These are phyloP conservation scores for Fagus crenata DNA, from an alignment of 306 rosid species.

Conservation along the genomic window DNA sequence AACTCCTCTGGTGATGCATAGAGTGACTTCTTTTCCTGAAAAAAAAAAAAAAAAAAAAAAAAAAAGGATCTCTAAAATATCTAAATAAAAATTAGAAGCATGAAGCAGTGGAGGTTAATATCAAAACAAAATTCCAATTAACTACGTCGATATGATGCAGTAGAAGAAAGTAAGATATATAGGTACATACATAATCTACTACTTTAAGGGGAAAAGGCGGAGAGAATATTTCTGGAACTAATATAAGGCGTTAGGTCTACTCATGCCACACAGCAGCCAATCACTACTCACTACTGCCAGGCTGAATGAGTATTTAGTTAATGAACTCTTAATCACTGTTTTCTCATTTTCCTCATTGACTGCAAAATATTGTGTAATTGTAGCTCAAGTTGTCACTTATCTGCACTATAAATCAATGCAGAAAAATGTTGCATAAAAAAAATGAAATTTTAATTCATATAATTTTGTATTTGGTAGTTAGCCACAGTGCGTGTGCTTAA, in stretches of 20 bases:
- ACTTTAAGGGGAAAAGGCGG: background rate
- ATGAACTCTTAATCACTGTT: background rate
- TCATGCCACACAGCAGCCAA: background rate
- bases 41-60: conserved; percentile 26
- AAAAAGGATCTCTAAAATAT: conserved; percentile 4
- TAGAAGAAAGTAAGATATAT: too few relatives aligned
- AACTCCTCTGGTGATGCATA: conserved; percentile 72
- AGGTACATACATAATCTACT: background rate
- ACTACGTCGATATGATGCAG: background rate
- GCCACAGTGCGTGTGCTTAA: background rate
- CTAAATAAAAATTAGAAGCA: conserved; percentile 1
- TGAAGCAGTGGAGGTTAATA: conserved; percentile 6
- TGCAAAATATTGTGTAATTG: background rate
- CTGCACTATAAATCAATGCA: background rate
- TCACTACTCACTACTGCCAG: background rate
- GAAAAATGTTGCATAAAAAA: background rate
- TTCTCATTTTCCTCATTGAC: too few relatives aligned
- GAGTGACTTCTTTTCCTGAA: conserved; percentile 69
- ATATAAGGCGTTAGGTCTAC: background rate
- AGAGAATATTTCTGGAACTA: background rate
- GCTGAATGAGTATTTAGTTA: background rate
- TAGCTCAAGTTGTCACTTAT: background rate
- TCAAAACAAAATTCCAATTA: background rate
- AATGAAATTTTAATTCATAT: background rate
- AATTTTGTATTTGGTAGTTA: background rate